phyloP scores from a whole-genome alignment of 176 grass and related monocot species.

The Ensete glaucum region DNA sequence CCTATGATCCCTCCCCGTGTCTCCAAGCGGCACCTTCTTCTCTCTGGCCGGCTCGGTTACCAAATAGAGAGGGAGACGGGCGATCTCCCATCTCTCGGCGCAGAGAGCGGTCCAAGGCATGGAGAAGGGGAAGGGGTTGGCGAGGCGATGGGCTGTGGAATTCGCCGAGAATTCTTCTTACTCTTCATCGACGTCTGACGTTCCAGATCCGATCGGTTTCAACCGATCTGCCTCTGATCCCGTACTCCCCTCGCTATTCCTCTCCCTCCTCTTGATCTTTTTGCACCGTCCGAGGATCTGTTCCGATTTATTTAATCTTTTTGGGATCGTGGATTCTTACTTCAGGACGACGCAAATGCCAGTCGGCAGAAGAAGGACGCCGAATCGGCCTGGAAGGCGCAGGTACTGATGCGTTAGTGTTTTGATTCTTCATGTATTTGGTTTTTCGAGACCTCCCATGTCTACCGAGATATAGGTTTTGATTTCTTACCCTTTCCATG shows the following conservation, averaged over 20 bases:
- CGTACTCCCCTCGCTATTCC: conserved; percentile 16
- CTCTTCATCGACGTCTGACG: conserved; percentile 22
- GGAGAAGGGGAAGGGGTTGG: conserved; percentile 90
- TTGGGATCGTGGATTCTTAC: background rate
- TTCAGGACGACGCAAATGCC: conserved; percentile 63
- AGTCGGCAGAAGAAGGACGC: conserved; percentile 80
- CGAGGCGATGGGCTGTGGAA: conserved; percentile 85
- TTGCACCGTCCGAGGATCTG: background rate
- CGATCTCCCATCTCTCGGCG: background rate
- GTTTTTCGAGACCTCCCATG: no score
- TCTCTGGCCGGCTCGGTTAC: background rate
- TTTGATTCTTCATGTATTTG: background rate
- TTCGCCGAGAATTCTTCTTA: conserved; percentile 49
- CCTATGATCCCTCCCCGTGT: background rate
- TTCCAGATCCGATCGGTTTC: conserved; percentile 75
- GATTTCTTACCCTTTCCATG: no score
- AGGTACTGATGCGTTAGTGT: conserved; percentile 38
- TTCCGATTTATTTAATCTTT: background rate
- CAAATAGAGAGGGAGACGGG: background rate
- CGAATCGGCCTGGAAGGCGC: conserved; percentile 73
- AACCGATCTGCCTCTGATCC: conserved; percentile 54
- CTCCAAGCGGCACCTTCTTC: background rate
- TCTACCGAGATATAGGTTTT: no score
- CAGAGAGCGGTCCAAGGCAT: conserved; percentile 17
- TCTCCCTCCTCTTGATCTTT: background rate